Conservation (phyloP, 176 grass and related monocot species). For the Olyra latifolia region DNA sequence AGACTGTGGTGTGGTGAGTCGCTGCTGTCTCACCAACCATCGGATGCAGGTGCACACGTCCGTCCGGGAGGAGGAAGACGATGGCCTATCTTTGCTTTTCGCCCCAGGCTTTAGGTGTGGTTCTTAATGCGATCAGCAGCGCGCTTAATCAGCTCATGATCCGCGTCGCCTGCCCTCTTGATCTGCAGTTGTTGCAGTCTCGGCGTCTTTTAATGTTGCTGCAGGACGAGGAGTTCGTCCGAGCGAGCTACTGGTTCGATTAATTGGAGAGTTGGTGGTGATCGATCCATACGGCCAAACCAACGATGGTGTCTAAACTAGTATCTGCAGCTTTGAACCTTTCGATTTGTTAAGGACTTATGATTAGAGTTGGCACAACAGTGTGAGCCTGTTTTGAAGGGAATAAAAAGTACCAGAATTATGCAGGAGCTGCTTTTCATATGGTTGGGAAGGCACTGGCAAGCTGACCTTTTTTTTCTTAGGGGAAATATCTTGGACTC, state of each 20-base stretch:
- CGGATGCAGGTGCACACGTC: conserved; percentile 26
- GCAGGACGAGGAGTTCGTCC: not conserved
- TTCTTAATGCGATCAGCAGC: conserved; percentile 19
- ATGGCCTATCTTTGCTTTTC: not conserved
- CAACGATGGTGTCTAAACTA: not conserved
- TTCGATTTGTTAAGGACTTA: no score
- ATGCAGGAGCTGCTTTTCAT: not conserved
- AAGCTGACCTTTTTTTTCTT: not conserved
- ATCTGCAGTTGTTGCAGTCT: not conserved
- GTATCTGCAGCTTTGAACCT: not conserved
- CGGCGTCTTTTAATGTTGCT: not conserved
- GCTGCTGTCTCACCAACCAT: conserved; percentile 46
- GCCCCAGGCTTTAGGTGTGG: conserved; percentile 19
- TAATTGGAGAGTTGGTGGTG: conserved; percentile 13
- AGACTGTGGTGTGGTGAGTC: conserved; percentile 45
- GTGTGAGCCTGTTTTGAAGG: not conserved
- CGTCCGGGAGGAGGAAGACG: not conserved
- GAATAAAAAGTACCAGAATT: not conserved
- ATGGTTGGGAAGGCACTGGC: not conserved
- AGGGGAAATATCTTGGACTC: not conserved
- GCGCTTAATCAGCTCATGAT: not conserved
- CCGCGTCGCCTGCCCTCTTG: not conserved
- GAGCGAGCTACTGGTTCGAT: not conserved
- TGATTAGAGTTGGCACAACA: not conserved
- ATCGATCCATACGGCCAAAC: not conserved